These are phyloP conservation scores for Sarocladiaceae sp. DNA, from an alignment of 2,329 filamentous ascomycete species.

Conservation along the genomic window DNA sequence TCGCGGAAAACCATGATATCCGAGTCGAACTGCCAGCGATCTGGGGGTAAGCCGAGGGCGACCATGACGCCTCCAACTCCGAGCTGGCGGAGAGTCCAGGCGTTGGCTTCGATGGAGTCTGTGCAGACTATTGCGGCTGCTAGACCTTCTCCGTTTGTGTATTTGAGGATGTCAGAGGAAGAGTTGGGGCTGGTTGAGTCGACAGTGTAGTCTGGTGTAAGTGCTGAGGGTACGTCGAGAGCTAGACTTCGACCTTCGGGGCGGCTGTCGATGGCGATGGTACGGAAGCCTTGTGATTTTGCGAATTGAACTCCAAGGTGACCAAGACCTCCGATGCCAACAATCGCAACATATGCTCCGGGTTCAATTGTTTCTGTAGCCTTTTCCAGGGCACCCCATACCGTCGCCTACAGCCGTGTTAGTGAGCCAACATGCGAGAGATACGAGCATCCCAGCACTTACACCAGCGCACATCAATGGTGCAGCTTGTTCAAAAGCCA, in stretches of 20 bases:
- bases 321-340: slow-evolving; percentile 31
- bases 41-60: slow-evolving; percentile 24
- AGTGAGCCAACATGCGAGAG: background rate
- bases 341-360: slow-evolving; percentile 23
- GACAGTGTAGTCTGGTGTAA: slow-evolving; percentile 21
- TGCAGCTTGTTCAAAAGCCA: slow-evolving; percentile 29
- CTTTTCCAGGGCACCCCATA: slow-evolving; percentile 28
- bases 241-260: slow-evolving; percentile 23
- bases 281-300: slow-evolving; percentile 29
- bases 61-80: slow-evolving; percentile 24
- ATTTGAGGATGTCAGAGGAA: slow-evolving; percentile 18
- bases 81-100: slow-evolving; percentile 23
- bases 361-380: slow-evolving; percentile 19
- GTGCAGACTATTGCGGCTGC: slow-evolving; percentile 27
- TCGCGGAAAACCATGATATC: slow-evolving; percentile 24
- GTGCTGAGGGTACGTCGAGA: slow-evolving; percentile 18
- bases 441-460: slow-evolving; percentile 10
- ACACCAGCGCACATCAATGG: slow-evolving; percentile 32
- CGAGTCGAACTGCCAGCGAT: slow-evolving; percentile 28
- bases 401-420: slow-evolving; percentile 20
- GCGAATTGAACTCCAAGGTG: slow-evolving; percentile 31
- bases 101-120: slow-evolving; percentile 24
- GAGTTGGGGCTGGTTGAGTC: slow-evolving; percentile 19
- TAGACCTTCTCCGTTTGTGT: slow-evolving; percentile 25
- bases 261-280: slow-evolving; percentile 30